phyloP scores from a whole-genome alignment of 1,139 yeast species.

The Scheffersomyces stambukii region DNA sequence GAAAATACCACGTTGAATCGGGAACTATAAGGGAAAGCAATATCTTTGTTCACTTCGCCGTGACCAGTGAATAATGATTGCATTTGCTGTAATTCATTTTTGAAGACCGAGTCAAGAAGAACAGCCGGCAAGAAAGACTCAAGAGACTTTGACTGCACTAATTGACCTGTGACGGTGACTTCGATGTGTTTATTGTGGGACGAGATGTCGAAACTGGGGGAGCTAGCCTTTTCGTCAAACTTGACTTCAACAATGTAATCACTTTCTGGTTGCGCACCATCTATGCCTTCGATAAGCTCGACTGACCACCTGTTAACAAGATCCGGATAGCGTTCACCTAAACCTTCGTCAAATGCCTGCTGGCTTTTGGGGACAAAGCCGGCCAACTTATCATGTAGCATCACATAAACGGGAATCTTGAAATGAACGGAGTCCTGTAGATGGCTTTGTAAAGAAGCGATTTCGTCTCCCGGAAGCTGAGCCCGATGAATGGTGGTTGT shows the following conservation, averaged over 20 bases:
- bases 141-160: too few species aligned
- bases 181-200: background rate
- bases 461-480: constrained; percentile 56
- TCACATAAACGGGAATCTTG: constrained; percentile 57
- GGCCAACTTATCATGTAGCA: too few species aligned
- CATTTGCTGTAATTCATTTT: constrained; percentile 29
- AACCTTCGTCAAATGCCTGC: constrained; percentile 21
- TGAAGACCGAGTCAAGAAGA: constrained; percentile 34
- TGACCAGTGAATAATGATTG: too few species aligned
- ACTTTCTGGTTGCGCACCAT: constrained; percentile 11
- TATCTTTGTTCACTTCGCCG: constrained; percentile 18
- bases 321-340: constrained; percentile 19
- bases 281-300: constrained; percentile 16
- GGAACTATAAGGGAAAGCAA: constrained; percentile 55
- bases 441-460: constrained; percentile 30
- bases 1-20: constrained; percentile 67
- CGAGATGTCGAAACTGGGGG: constrained; percentile 11
- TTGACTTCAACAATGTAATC: constrained; percentile 24
- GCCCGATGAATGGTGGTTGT: constrained; percentile 78
- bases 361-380: constrained; percentile 26
- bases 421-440: constrained; percentile 35
- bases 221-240: constrained; percentile 5
- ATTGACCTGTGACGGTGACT: too few species aligned
- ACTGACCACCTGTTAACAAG: constrained; percentile 23
- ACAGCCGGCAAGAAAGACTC: constrained; percentile 30